These are phyloP conservation scores for Cladosporium sphaerospermum DNA, from an alignment of 2,329 filamentous ascomycete species.

Conservation along the genomic window DNA sequence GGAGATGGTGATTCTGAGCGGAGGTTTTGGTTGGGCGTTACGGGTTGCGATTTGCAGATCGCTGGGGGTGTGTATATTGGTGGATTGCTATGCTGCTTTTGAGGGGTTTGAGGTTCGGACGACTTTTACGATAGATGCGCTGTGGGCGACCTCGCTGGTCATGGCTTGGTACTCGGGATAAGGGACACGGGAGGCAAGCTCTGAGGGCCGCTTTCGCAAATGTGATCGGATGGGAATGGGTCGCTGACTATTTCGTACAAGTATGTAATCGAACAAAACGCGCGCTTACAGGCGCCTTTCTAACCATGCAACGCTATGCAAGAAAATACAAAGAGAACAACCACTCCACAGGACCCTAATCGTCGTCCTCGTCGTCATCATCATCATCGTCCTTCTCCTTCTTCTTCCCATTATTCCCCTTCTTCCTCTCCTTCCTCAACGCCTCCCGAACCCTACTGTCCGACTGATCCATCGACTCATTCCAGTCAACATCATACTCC, in stretches of 20 bases:
- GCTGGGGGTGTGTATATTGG: no score
- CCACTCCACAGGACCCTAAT: not conserved
- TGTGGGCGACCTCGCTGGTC: no score
- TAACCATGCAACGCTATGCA: not conserved
- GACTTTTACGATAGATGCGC: no score
- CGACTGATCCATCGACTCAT: conserved; percentile 27
- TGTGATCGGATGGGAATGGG: no score
- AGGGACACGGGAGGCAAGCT: no score
- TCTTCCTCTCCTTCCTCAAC: conserved; percentile 52
- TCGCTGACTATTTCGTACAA: no score
- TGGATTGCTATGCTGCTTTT: no score
- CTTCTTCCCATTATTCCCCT: conserved; percentile 20
- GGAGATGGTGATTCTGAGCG: conserved; percentile 5
- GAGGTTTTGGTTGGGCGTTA: not conserved
- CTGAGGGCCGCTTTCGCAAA: no score
- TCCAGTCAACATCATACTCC: conserved; percentile 83
- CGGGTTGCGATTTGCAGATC: conserved; percentile 16
- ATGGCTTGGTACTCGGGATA: no score
- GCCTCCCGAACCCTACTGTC: conserved; percentile 28
- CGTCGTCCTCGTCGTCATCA: conserved; percentile 29
- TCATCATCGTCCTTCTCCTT: conserved; percentile 40
- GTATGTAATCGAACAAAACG: no score
- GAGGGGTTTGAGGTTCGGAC: no score
- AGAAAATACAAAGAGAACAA: not conserved
- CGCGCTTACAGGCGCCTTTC: not conserved